These are phyloP conservation scores for Gentiana straminea DNA, from an alignment of 257 asterid genomes.

Conservation along the genomic window DNA sequence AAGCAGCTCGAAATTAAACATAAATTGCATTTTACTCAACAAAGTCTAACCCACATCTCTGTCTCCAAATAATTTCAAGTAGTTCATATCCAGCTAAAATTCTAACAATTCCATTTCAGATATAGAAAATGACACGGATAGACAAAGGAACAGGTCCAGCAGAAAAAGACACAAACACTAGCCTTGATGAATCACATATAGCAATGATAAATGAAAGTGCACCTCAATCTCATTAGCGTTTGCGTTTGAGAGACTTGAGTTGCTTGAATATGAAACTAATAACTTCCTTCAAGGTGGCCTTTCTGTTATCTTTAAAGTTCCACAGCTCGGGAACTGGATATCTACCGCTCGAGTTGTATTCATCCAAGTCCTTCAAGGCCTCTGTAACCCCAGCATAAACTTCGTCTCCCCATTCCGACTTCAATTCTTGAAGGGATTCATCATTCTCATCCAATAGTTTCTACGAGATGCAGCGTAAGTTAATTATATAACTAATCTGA, in stretches of 20 bases:
- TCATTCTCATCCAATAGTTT: conserved; percentile 21
- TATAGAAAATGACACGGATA: neutral
- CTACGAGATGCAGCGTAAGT: conserved; percentile 10
- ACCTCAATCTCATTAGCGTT: conserved; percentile 15
- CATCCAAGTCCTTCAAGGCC: conserved; percentile 28
- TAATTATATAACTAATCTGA: neutral
- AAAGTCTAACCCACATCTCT: too few relatives aligned
- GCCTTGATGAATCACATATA: neutral
- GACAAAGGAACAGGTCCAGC: neutral
- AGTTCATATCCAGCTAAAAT: too few relatives aligned
- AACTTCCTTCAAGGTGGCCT: conserved; percentile 39
- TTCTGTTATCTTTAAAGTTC: conserved; percentile 34
- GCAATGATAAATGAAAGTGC: neutral
- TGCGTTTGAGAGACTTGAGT: conserved; percentile 22
- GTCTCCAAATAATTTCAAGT: too few relatives aligned
- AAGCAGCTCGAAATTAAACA: too few relatives aligned
- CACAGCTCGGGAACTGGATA: conserved; percentile 33
- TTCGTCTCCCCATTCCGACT: conserved; percentile 28
- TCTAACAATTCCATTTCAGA: too few relatives aligned
- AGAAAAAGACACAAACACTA: neutral
- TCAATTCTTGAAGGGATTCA: conserved; percentile 15
- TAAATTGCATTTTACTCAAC: too few relatives aligned
- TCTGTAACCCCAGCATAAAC: conserved; percentile 14
- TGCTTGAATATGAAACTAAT: conserved; percentile 25
- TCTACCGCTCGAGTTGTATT: conserved; percentile 37